Conservation (phyloP, 495 filamentous ascomycete species). For the Cenococcum geophilum region DNA sequence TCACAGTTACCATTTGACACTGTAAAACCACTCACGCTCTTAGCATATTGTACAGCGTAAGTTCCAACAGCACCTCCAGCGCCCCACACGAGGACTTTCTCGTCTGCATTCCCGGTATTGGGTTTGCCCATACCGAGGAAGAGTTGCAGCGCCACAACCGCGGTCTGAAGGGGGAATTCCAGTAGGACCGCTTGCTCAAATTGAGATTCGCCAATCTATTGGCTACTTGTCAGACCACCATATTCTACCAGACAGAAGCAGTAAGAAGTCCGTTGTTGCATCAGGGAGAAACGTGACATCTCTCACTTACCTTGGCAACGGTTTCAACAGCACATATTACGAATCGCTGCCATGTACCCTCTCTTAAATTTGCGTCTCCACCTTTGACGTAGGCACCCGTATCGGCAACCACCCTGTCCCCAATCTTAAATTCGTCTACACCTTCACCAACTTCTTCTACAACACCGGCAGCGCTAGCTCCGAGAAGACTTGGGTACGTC, state of each 20-base stretch:
- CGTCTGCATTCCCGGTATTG: slow-evolving; percentile 12
- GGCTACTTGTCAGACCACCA: background rate
- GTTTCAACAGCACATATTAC: slow-evolving; percentile 13
- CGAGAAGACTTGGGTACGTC: slow-evolving; percentile 24
- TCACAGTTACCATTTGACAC: background rate
- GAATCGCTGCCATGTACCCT: slow-evolving; percentile 28
- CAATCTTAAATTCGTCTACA: slow-evolving; percentile 11
- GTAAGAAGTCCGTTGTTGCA: too few species aligned
- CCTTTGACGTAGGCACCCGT: slow-evolving; percentile 19
- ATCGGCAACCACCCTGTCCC: slow-evolving; percentile 29
- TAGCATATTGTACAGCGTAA: slow-evolving; percentile 26
- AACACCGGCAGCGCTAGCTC: slow-evolving; percentile 22
- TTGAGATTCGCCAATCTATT: slow-evolving; percentile 18
- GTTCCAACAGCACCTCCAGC: slow-evolving; percentile 24
- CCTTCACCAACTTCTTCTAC: slow-evolving; percentile 20
- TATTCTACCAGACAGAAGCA: background rate
- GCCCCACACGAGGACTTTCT: slow-evolving; percentile 26
- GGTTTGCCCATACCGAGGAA: slow-evolving; percentile 28
- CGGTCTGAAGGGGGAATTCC: slow-evolving; percentile 27
- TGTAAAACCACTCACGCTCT: slow-evolving; percentile 18
- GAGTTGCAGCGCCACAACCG: slow-evolving; percentile 23
- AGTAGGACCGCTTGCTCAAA: slow-evolving; percentile 29
- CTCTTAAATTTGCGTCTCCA: slow-evolving; percentile 11
- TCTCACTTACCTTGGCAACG: slow-evolving; percentile 13
- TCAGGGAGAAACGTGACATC: too few species aligned